Evolutionary conservation across 2,329 filamentous ascomycete species (phyloP).

Genomic region (Microsporum canis): DNA sequence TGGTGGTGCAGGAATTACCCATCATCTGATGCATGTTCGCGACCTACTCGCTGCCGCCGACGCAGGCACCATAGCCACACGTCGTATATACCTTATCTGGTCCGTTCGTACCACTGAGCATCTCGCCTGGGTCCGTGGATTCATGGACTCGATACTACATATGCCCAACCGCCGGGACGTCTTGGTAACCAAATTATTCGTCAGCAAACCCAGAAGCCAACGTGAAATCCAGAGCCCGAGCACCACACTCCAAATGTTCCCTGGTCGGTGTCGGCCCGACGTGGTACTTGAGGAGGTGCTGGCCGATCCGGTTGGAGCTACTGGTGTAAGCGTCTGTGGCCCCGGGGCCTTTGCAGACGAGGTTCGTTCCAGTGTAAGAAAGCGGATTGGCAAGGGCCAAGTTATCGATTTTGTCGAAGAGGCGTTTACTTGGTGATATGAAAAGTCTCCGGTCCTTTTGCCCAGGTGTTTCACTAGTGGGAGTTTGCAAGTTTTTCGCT

Average conservation of each 20-base stretch:
- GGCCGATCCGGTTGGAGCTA: constrained; percentile 44
- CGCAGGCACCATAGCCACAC: constrained; percentile 44
- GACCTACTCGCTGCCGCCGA: constrained; percentile 45
- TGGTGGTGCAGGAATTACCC: constrained; percentile 55
- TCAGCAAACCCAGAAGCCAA: constrained; percentile 47
- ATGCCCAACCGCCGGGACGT: constrained; percentile 49
- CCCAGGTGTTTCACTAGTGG: not conserved
- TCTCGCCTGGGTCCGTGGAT: constrained; percentile 52
- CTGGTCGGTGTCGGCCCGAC: constrained; percentile 46
- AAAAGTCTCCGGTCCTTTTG: not conserved
- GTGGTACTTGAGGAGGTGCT: constrained; percentile 49
- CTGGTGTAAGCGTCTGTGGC: constrained; percentile 52
- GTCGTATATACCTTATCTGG: constrained; percentile 52
- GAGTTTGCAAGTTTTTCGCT: not conserved
- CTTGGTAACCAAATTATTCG: constrained; percentile 50
- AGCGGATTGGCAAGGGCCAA: constrained; percentile 41
- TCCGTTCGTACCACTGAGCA: constrained; percentile 49
- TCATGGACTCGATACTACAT: constrained; percentile 54
- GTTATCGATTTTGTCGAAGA: constrained; percentile 54
- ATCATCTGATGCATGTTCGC: constrained; percentile 51
- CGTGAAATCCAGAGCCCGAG: constrained; percentile 47
- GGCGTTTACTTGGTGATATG: constrained; percentile 50
- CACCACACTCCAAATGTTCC: constrained; percentile 50
- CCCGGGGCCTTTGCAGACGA: constrained; percentile 53
- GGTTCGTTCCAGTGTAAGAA: constrained; percentile 45